phyloP scores from a whole-genome alignment of 1,139 yeast species.

The Hansenula sp. region DNA sequence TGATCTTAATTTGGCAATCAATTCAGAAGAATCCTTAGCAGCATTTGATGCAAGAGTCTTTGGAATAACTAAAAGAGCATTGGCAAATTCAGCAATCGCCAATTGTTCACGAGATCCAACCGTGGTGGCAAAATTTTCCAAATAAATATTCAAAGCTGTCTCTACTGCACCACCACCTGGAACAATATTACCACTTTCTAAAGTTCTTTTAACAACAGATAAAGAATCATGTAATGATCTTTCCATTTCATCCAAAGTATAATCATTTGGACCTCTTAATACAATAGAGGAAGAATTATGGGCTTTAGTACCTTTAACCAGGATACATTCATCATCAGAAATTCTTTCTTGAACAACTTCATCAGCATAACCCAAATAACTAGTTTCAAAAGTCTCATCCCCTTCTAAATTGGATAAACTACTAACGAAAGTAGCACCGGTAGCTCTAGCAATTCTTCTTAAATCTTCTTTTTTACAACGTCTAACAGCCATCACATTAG shows the following conservation, averaged over 20 bases:
- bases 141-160: constrained; percentile 88
- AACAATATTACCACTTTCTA: constrained; percentile 91
- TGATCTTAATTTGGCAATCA: constrained; percentile 91
- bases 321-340: constrained; percentile 96
- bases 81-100: constrained; percentile 97
- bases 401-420: constrained; percentile 95
- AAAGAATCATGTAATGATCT: constrained; percentile 93
- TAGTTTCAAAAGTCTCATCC: constrained; percentile 90
- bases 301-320: constrained; percentile 90
- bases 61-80: constrained; percentile 86
- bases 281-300: constrained; percentile 91
- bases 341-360: constrained; percentile 89
- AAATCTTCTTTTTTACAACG: constrained; percentile 96
- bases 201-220: constrained; percentile 91
- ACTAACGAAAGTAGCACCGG: constrained; percentile 90
- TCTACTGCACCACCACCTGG: constrained; percentile 99
- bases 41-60: constrained; percentile 97
- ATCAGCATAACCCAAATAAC: constrained; percentile 86
- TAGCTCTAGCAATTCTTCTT: constrained; percentile 95
- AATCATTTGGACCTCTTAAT: constrained; percentile 95
- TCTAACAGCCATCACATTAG: constrained; percentile 96
- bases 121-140: constrained; percentile 96
- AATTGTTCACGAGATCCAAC: constrained; percentile 97
- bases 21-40: constrained; percentile 93
- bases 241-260: constrained; percentile 97